Evolutionary conservation across 2,329 filamentous ascomycete genomes (phyloP), one percentile per base, ranked within the genome.

Genomic region (Epichloe typhina): DNA sequence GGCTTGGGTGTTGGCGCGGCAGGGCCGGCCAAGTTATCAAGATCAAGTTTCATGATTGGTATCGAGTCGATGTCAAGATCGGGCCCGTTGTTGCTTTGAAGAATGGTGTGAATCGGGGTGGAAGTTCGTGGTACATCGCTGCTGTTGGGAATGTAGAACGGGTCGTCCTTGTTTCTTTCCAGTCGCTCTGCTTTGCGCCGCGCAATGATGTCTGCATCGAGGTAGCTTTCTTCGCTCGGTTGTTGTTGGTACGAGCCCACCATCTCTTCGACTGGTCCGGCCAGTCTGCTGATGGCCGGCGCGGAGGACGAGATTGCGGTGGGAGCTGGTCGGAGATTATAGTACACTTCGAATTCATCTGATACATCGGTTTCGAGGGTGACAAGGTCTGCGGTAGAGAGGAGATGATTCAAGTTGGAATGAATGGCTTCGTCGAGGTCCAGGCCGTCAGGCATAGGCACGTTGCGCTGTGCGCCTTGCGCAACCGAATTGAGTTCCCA

Each of bases 401-500:
- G 73, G 0, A 97, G 71, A 33, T 70, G 71, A 49, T 76, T 73
- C 6, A 97, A 71, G 58, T 87, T 82, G 6, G 79, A 68, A 61
- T 95, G 93, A 56, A 98, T 91, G 1, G 87, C 82, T 47, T 82
- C 77, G 59, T 95, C 84, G 5, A 97, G 74, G 61, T 93, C 84
- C 5, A 98, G 72, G 3, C 79, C 82, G 6, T 79, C 73, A 0
- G 89, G 89, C 15, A 87, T 61, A 1, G 90, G 88, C 1, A 98
- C 90, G 60, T 95, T 95, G 48, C 76, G 79, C 63, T 97, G 88
- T 3, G 93, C 91, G 43, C 80, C 83, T 4, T 72, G 65, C 1
- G 93, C 88, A 9, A 98, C 91, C 0, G 93, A 95, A 57, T 97
- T 96, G 37, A 98, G 74, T 56, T 96, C 90, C 69, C 87, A 82